A percentile compares a stretch with the other conserved stretches of the same genome.
phyloP scores from a whole-genome alignment of 257 asterid genomes.

The Solanum okadae region DNA sequence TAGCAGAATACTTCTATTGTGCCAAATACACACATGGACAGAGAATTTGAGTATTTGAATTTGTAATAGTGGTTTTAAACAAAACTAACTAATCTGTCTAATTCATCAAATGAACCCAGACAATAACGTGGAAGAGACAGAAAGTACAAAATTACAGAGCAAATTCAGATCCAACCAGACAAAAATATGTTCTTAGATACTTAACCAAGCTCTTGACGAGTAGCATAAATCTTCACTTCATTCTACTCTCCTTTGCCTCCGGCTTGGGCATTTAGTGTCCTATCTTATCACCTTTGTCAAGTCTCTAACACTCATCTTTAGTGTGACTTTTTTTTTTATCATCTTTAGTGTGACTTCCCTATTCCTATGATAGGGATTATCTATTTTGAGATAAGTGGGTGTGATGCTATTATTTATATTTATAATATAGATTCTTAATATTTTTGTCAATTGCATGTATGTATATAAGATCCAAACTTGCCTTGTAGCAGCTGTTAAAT shows the following conservation, averaged over 20 bases:
- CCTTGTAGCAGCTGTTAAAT: not conserved
- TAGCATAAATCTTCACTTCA: not conserved
- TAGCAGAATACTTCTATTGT: not conserved
- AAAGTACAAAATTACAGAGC: not conserved
- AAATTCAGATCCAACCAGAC: not conserved
- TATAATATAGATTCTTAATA: not conserved
- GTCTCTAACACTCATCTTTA: not conserved
- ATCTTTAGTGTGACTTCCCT: not conserved
- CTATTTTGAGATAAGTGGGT: not conserved
- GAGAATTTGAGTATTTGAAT: not conserved
- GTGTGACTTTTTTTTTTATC: not conserved
- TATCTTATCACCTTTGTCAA: not conserved
- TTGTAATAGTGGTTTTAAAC: not conserved
- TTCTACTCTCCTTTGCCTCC: not conserved
- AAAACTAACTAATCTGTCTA: not conserved
- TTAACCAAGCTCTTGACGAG: not conserved
- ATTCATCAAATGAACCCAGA: not conserved
- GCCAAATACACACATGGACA: not conserved
- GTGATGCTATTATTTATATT: not conserved
- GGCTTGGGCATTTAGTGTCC: not conserved
- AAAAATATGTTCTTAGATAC: not conserved
- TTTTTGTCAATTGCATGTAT: not conserved
- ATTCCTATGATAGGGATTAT: not conserved
- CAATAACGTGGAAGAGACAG: not conserved
- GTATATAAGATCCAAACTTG: not conserved